Percentiles rank a stretch among this genome's conserved stretches.
phyloP scores from a whole-genome alignment of 2,329 filamentous ascomycete genomes.

The Volutella citrinella region DNA sequence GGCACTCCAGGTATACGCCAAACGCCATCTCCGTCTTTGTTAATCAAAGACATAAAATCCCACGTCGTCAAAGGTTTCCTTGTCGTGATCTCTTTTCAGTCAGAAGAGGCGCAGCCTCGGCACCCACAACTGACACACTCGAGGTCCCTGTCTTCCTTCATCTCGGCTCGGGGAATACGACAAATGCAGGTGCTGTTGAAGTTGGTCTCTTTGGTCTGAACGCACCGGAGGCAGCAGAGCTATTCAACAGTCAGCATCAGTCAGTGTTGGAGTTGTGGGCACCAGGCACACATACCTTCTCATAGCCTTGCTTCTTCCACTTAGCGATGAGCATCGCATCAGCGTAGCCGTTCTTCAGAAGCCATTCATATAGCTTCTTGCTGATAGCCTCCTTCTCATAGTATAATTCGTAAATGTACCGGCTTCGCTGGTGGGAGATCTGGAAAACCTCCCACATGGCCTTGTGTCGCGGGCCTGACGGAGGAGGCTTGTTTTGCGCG shows the following conservation, averaged over 20 bases:
- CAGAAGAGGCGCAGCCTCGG: constrained; percentile 81
- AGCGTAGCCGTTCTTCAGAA: constrained; percentile 94
- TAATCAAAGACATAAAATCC: too few relatives aligned
- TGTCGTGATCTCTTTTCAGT: constrained; percentile 44
- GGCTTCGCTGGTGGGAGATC: constrained; percentile 85
- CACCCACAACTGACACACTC: constrained; percentile 96
- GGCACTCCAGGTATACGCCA: constrained; percentile 19
- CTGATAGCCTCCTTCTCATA: constrained; percentile 97
- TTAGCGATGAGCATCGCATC: constrained; percentile 96
- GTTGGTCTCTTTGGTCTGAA: constrained; percentile 99
- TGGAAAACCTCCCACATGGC: constrained; percentile 97
- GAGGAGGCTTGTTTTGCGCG: constrained; percentile 84
- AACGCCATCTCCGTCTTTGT: constrained; percentile 17
- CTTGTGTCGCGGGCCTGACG: constrained; percentile 79
- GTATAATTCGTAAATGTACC: constrained; percentile 97
- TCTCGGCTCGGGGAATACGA: constrained; percentile 81
- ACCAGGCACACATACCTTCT: constrained; percentile 72
- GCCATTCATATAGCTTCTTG: constrained; percentile 89
- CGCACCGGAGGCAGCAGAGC: constrained; percentile 92
- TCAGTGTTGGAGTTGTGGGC: too few relatives aligned
- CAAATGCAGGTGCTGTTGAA: constrained; percentile 98
- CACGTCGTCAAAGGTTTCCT: neutral
- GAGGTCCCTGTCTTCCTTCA: constrained; percentile 87
- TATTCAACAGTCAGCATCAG: constrained; percentile 37
- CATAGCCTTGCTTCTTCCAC: constrained; percentile 99